Evolutionary conservation across 1,139 yeast species (phyloP).

Genomic region (Lizanozyma gosingica): DNA sequence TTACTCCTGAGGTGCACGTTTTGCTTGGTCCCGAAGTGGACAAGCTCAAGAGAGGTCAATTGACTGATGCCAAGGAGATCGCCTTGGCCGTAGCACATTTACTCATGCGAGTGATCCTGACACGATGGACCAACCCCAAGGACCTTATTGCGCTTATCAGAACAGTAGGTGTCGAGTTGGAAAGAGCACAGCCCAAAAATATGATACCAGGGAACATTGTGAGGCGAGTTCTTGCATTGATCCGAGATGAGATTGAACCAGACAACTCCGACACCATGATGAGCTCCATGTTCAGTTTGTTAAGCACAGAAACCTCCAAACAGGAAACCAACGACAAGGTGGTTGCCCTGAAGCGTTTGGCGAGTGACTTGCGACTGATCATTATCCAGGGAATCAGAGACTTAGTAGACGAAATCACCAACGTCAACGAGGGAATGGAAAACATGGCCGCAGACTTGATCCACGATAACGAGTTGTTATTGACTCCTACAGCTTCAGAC

Average conservation of each 20-base stretch:
- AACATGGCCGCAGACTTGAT: conserved; percentile 86
- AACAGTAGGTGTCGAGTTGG: conserved; percentile 28
- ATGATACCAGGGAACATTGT: conserved; percentile 75
- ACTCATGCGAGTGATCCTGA: conserved; percentile 40
- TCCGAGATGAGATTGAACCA: conserved; percentile 78
- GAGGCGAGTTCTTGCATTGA: conserved; percentile 77
- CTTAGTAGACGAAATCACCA: conserved; percentile 82
- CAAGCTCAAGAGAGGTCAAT: conserved; percentile 31
- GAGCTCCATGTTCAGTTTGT: conserved; percentile 80
- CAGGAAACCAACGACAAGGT: conserved; percentile 13
- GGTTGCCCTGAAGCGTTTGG: conserved; percentile 30
- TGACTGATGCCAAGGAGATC: conserved; percentile 26
- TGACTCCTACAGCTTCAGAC: conserved; percentile 91
- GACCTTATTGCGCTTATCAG: conserved; percentile 32
- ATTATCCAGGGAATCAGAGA: conserved; percentile 93
- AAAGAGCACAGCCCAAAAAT: conserved; percentile 32
- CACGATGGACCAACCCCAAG: conserved; percentile 37
- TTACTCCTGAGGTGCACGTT: conserved; percentile 27
- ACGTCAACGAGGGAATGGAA: conserved; percentile 85
- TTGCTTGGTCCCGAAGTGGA: conserved; percentile 32
- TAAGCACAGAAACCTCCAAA: conserved; percentile 42
- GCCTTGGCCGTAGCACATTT: conserved; percentile 35
- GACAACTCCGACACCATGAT: conserved; percentile 51
- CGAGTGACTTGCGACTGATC: conserved; percentile 71
- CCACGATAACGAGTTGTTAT: conserved; percentile 85